A percentile compares a stretch with the other conserved stretches of the same genome.
Evolutionary conservation across 441 rosid species (phyloP).

Genomic region (Hypseocharis bilobata): DNA sequence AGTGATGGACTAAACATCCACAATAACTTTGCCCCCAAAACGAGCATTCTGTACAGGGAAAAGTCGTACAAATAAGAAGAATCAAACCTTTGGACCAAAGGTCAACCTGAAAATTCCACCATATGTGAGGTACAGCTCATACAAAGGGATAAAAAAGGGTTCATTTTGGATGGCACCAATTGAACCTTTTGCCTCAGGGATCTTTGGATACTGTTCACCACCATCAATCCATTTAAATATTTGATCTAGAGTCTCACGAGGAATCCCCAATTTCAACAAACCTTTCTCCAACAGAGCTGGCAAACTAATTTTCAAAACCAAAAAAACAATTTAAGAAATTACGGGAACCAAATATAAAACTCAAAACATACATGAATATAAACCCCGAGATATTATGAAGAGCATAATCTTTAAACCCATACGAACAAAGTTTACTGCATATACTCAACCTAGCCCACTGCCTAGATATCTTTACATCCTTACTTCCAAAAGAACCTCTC

Average conservation of each 20-base stretch:
- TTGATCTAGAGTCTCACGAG: conserved; percentile 41
- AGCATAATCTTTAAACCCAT: neutral
- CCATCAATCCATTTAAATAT: conserved; percentile 51
- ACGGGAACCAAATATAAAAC: conserved; percentile 12
- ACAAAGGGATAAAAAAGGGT: conserved; percentile 84
- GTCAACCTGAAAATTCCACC: conserved; percentile 89
- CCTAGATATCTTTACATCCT: no score
- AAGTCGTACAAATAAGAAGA: conserved; percentile 5
- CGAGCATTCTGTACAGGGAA: neutral
- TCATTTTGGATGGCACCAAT: conserved; percentile 55
- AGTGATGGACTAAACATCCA: neutral
- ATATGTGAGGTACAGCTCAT: conserved; percentile 80
- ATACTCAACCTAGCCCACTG: no score
- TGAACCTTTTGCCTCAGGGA: conserved; percentile 79
- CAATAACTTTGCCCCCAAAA: neutral
- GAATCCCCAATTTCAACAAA: conserved; percentile 64
- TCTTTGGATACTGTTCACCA: conserved; percentile 42
- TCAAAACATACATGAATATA: neutral
- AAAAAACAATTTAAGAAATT: neutral
- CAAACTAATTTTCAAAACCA: conserved; percentile 37
- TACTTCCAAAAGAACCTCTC: no score
- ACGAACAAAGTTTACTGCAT: neutral
- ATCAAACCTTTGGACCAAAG: conserved; percentile 88
- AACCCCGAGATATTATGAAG: neutral
- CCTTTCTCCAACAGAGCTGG: conserved; percentile 51